These are phyloP conservation scores for Wallacemonas sp. DNA, from an alignment of 208 protist genomes.

Conservation along the genomic window DNA sequence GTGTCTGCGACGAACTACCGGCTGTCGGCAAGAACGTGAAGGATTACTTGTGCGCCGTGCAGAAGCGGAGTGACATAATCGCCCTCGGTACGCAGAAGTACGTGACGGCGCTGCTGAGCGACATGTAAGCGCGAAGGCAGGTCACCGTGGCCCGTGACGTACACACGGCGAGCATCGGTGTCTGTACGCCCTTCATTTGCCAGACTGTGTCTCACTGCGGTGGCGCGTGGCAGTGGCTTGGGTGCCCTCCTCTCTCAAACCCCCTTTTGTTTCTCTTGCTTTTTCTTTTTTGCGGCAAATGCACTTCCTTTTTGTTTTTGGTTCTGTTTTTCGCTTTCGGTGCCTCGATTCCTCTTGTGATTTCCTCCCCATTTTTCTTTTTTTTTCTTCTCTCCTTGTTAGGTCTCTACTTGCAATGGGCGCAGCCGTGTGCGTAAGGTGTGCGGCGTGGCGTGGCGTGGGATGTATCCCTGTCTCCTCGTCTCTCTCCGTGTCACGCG, in stretches of 20 bases:
- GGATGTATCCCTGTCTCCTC: no score
- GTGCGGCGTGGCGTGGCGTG: no score
- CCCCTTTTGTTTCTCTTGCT: neutral
- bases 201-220: no score
- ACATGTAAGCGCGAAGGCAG: neutral
- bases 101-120: slow-evolving; percentile 27
- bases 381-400: slow-evolving; percentile 8
- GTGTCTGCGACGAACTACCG: slow-evolving; percentile 60
- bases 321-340: neutral
- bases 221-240: no score
- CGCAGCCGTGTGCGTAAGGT: no score
- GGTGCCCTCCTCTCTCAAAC: no score
- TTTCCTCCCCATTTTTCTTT: neutral
- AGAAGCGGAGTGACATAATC: slow-evolving; percentile 16
- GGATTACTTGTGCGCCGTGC: slow-evolving; percentile 24
- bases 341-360: neutral
- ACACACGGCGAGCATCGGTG: no score
- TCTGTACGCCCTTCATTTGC: no score
- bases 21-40: slow-evolving; percentile 25
- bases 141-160: neutral
- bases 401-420: no score
- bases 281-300: neutral
- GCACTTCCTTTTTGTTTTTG: neutral
- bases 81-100: slow-evolving; percentile 51
- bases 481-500: no score